phyloP scores from a whole-genome alignment of 306 rosid species.

The Cucurbita maxima region DNA sequence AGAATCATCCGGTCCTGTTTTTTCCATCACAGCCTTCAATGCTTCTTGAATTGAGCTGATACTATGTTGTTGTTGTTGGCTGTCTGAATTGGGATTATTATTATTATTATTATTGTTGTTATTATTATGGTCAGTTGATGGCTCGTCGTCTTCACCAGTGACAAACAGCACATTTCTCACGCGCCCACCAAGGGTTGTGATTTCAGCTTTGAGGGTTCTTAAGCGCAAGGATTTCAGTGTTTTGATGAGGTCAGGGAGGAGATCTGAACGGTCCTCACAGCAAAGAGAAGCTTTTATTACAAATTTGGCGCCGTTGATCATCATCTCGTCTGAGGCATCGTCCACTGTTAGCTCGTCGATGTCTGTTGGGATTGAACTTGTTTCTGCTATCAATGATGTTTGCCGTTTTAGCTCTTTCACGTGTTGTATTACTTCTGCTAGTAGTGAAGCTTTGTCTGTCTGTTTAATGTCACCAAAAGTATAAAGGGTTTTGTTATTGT shows the following conservation, averaged over 20 bases:
- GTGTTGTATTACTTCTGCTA: constrained; percentile 82
- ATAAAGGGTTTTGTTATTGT: neutral
- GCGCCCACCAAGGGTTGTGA: constrained; percentile 66
- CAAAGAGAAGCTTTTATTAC: constrained; percentile 75
- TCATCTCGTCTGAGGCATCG: constrained; percentile 35
- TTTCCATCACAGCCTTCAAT: constrained; percentile 75
- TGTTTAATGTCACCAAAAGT: neutral
- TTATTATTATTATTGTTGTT: too few relatives aligned
- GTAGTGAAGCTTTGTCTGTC: constrained; percentile 86
- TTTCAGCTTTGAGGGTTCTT: constrained; percentile 73
- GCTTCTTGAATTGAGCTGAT: constrained; percentile 71
- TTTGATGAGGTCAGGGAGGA: constrained; percentile 68
- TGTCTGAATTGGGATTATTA: constrained; percentile 2
- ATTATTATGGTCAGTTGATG: neutral
- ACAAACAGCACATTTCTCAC: constrained; percentile 65
- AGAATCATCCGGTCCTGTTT: constrained; percentile 43
- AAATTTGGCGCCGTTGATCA: constrained; percentile 46
- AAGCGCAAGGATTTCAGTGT: constrained; percentile 48
- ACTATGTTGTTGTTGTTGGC: constrained; percentile 26
- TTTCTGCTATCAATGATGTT: constrained; percentile 67
- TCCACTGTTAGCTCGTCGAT: constrained; percentile 57
- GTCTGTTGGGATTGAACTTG: constrained; percentile 69
- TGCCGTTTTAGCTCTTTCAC: constrained; percentile 80
- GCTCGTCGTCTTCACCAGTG: constrained; percentile 42
- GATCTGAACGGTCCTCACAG: constrained; percentile 80